Base-by-base conservation (phyloP, 2,329 filamentous ascomycete genomes). In the Simplicillium aogashimaense region DNA sequence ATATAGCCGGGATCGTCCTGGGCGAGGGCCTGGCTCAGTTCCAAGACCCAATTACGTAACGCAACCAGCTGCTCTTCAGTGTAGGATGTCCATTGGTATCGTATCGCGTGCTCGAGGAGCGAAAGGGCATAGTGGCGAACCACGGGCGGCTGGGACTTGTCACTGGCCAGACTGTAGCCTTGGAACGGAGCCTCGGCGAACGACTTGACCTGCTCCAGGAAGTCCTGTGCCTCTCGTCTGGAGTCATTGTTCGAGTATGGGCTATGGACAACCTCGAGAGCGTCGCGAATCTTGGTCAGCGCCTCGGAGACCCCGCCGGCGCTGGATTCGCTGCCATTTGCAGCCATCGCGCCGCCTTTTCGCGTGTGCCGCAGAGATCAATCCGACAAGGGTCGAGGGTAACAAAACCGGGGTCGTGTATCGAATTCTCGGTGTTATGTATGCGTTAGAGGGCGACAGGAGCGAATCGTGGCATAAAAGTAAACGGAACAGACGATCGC, bases 41-140 rank as follows among this genome's bases (percentile, higher is more conserved):
- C 72, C 41, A 95, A 64, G 34, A 95, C 78, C 75, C 89, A 92
- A 43, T 71, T 70, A 37, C 86, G 78, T 41, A 98, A 64, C 39
- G 76, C 74, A 20, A 67, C 65, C 14, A 78, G 77, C 58, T 95
- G 81, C 16, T 80, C 76, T 20, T 71, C 61, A 15, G 72, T 76
- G 54, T 89, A 88, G 37, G 82, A 76, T 29, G 80, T 74, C 78
- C 88, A 95, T 50, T 78, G 80, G 62, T 94, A 89, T 50, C 82
- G 85, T 57, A 97, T 83, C 35, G 86, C 81, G 61, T 94, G 83
- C 54, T 95, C 90, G 49, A 98, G 76, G 42, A 98, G 73, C 20
- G 89, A 94, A 28, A 98, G 74, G 42, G 89, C 92, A 60, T 94
- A 98, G 64, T 97, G 89, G 51, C 92, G 83, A 42, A 97, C 84